phyloP scores from a whole-genome alignment of 768 basidiomycete species.

The Lentinula sp. region DNA sequence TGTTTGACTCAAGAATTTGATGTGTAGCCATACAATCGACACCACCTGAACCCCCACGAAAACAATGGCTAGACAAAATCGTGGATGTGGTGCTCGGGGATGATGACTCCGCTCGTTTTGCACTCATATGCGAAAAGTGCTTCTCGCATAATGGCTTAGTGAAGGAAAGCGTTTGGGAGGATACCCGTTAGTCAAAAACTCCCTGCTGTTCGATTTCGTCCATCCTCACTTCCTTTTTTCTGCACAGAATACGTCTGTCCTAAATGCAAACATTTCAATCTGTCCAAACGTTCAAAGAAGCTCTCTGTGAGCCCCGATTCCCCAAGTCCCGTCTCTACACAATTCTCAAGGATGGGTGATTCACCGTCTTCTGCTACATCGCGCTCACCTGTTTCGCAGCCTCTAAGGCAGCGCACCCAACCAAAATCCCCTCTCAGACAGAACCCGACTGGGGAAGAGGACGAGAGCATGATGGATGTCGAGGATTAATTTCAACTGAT shows the following conservation, averaged over 20 bases:
- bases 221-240: neutral
- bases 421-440: neutral
- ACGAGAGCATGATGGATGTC: slow-evolving; percentile 1
- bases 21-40: slow-evolving; percentile 11
- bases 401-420: neutral
- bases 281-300: slow-evolving; percentile 32
- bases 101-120: slow-evolving; percentile 66
- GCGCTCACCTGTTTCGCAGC: neutral
- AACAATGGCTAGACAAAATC: slow-evolving; percentile 83
- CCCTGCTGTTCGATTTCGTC: neutral
- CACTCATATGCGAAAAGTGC: slow-evolving; percentile 84
- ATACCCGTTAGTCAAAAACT: slow-evolving; percentile 59
- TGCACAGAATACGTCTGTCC: slow-evolving; percentile 76
- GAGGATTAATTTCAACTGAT: neutral
- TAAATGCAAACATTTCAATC: slow-evolving; percentile 82
- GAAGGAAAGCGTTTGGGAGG: slow-evolving; percentile 75
- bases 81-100: slow-evolving; percentile 86
- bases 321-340: neutral
- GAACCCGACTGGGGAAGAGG: neutral
- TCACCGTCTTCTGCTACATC: neutral
- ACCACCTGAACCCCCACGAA: slow-evolving; percentile 44
- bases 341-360: neutral
- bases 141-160: slow-evolving; percentile 87
- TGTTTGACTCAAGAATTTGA: neutral
- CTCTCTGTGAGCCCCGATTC: neutral